These are phyloP conservation scores for Cyclostephanos tholiformis DNA, from an alignment of 108 stramenopile genomes.

Conservation along the genomic window DNA sequence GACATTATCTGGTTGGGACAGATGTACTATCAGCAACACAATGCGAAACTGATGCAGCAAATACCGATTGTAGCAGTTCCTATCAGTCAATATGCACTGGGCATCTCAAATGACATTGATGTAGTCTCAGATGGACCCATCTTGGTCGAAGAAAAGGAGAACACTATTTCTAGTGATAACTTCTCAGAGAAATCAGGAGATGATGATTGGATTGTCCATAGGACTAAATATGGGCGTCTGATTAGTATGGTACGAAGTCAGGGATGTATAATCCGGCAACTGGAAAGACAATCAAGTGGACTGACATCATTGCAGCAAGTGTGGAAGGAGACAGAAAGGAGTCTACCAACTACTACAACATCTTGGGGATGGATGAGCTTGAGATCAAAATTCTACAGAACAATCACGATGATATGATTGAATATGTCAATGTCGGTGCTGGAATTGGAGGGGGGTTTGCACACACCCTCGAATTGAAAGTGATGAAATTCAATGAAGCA, in stretches of 20 bases:
- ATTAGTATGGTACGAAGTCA: background rate
- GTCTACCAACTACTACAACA: background rate
- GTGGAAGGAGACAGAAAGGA: background rate
- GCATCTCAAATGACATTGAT: no score
- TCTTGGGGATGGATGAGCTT: background rate
- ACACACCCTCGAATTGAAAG: constrained; percentile 39
- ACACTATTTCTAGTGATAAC: no score
- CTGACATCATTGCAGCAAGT: background rate
- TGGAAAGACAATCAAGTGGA: background rate
- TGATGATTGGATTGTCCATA: no score
- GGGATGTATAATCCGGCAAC: background rate
- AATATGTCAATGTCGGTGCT: constrained; percentile 26
- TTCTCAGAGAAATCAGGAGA: no score
- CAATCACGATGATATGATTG: background rate
- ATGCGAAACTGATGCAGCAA: no score
- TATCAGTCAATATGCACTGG: no score
- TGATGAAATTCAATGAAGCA: constrained; percentile 52
- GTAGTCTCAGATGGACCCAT: no score
- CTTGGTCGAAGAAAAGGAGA: no score
- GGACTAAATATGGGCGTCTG: no score
- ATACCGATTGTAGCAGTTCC: no score
- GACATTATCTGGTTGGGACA: no score
- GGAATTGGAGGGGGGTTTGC: constrained; percentile 46
- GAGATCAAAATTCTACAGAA: background rate
- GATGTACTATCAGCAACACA: no score